phyloP scores from a whole-genome alignment of 305 asterid genomes.

The Solanum hybrid region DNA sequence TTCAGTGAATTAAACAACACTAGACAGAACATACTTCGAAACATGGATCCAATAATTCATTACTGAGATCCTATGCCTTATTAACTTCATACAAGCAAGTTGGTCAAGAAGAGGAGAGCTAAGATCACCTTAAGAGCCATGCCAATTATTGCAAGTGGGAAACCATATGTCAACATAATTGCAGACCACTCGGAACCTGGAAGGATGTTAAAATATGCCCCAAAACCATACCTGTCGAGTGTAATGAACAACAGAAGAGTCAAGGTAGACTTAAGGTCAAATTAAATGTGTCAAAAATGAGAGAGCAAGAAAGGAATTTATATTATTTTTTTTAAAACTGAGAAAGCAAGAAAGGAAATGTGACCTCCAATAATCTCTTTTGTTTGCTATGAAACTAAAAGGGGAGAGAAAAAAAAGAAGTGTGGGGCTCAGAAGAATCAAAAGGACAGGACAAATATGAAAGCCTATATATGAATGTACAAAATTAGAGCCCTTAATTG shows the following conservation, averaged over 20 bases:
- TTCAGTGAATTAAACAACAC: neutral
- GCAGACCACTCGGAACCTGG: conserved; percentile 99
- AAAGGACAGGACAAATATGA: neutral
- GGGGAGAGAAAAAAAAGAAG: neutral
- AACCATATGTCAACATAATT: conserved; percentile 86
- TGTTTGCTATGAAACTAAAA: neutral
- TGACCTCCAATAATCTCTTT: neutral
- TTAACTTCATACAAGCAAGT: neutral
- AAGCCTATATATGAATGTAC: neutral
- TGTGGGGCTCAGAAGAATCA: neutral
- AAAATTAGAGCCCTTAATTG: neutral
- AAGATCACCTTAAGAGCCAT: conserved; percentile 91
- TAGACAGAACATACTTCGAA: neutral
- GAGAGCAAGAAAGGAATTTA: neutral
- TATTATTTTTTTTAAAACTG: too few relatives aligned
- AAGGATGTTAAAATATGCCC: conserved; percentile 89
- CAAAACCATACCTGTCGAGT: conserved; percentile 71
- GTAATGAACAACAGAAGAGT: conserved; percentile 1
- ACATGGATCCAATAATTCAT: neutral
- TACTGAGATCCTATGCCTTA: neutral
- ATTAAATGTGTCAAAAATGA: neutral
- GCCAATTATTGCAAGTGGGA: conserved; percentile 93
- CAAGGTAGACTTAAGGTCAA: neutral
- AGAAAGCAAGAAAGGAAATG: neutral
- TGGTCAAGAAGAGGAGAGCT: neutral